phyloP scores from a whole-genome alignment of 345 rosid species.

The Orychophragmus violaceus region DNA sequence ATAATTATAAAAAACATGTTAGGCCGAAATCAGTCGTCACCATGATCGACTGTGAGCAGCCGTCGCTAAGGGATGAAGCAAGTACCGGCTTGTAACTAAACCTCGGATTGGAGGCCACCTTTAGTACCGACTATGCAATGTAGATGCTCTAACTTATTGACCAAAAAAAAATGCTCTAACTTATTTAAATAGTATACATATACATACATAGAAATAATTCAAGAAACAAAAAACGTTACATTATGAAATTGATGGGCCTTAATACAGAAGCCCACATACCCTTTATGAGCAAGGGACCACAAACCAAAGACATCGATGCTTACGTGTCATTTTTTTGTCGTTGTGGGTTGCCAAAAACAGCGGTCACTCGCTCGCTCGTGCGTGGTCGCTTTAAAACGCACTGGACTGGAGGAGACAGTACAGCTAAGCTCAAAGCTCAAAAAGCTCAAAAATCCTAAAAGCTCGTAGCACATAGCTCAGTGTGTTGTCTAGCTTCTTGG shows the following conservation, averaged over 20 bases:
- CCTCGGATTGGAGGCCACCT: no score
- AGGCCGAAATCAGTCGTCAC: no score
- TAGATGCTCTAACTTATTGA: no score
- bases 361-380: slow-evolving; percentile 16
- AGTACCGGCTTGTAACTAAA: no score
- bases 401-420: not conserved
- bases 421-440: slow-evolving; percentile 21
- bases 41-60: no score
- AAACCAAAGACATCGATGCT: not conserved
- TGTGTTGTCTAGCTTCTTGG: not conserved
- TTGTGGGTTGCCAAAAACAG: slow-evolving; percentile 18
- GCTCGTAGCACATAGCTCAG: slow-evolving; percentile 2
- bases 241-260: not conserved
- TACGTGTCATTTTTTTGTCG: slow-evolving; percentile 8
- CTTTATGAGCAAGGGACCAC: not conserved
- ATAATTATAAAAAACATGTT: no score
- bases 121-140: no score
- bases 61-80: no score
- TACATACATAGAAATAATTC: not conserved
- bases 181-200: no score
- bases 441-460: slow-evolving; percentile 12
- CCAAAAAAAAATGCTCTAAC: no score
- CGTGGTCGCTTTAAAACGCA: slow-evolving; percentile 26
- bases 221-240: not conserved
- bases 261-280: not conserved